Evolutionary conservation across 768 basidiomycete genomes (phyloP).

Genomic region (Mycena latifolia): DNA sequence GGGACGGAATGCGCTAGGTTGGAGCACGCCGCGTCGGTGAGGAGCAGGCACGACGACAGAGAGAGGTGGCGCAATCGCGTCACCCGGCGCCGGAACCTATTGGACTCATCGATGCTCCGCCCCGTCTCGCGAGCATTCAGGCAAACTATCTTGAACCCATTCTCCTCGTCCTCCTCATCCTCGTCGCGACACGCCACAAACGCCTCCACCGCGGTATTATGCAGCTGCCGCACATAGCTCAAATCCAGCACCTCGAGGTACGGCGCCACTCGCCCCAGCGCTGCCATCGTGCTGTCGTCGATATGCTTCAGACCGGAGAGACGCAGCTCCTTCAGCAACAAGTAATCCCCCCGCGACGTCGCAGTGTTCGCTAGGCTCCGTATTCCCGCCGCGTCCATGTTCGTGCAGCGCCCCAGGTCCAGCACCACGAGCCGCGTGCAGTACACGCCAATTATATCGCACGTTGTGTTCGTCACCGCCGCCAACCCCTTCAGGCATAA

Average conservation of each 20-base stretch:
- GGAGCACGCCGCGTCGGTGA: conserved; percentile 83
- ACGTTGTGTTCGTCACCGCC: conserved; percentile 80
- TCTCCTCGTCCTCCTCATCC: conserved; percentile 46
- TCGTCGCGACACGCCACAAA: conserved; percentile 68
- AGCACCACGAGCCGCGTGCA: conserved; percentile 70
- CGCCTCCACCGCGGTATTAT: conserved; percentile 81
- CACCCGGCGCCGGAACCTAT: conserved; percentile 67
- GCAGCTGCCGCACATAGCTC: conserved; percentile 77
- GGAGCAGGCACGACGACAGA: conserved; percentile 75
- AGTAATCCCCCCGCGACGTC: conserved; percentile 57
- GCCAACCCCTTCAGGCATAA: conserved; percentile 77
- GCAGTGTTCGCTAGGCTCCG: conserved; percentile 59
- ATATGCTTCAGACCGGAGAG: conserved; percentile 76
- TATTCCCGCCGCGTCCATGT: conserved; percentile 76
- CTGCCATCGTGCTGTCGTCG: conserved; percentile 70
- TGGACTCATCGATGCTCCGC: conserved; percentile 63
- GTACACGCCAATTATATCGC: conserved; percentile 71
- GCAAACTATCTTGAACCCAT: conserved; percentile 57
- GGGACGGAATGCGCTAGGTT: conserved; percentile 81
- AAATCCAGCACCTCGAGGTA: conserved; percentile 85
- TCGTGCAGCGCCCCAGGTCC: conserved; percentile 79
- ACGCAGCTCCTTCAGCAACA: conserved; percentile 72
- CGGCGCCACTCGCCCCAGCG: conserved; percentile 76
- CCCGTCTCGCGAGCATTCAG: conserved; percentile 76
- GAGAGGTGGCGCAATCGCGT: conserved; percentile 81